Conservation (phyloP, 768 basidiomycete genomes). For the Bullera alba region DNA sequence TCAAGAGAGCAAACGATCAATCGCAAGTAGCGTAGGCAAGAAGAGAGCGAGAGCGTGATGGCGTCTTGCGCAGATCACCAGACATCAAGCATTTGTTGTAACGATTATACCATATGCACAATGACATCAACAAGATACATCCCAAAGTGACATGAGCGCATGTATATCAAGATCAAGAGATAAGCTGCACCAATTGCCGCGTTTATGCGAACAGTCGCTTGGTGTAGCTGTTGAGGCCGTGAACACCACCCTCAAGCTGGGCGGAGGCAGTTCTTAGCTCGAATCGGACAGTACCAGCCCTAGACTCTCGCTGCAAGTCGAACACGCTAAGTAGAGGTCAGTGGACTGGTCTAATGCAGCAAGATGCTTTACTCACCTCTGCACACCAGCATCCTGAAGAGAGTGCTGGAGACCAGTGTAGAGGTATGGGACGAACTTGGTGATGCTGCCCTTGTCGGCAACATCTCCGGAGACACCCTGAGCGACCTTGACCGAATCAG, state of each 20-base stretch:
- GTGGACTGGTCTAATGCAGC: background rate
- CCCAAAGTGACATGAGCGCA: too few species aligned
- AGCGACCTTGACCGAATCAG: slow-evolving; percentile 87
- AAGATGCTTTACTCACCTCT: slow-evolving; percentile 41
- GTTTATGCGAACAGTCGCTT: slow-evolving; percentile 45
- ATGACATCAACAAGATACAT: too few species aligned
- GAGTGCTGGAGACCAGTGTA: slow-evolving; percentile 66
- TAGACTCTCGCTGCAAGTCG: slow-evolving; percentile 63
- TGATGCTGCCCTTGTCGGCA: slow-evolving; percentile 91
- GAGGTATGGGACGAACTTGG: slow-evolving; percentile 71
- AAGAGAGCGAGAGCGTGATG: slow-evolving; percentile 9
- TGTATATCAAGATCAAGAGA: too few species aligned
- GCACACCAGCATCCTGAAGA: slow-evolving; percentile 84
- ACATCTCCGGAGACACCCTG: slow-evolving; percentile 82
- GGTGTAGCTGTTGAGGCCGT: slow-evolving; percentile 85
- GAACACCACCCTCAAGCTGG: slow-evolving; percentile 91
- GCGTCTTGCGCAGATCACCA: background rate
- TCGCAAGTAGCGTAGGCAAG: slow-evolving; percentile 10
- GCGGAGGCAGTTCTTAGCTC: slow-evolving; percentile 91
- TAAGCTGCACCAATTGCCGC: too few species aligned
- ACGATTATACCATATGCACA: background rate
- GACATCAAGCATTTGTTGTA: too few species aligned
- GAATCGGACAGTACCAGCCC: slow-evolving; percentile 66
- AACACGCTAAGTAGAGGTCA: slow-evolving; percentile 47
- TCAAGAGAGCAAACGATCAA: background rate